These are phyloP conservation scores for Hymenoscyphus linearis DNA, from an alignment of 2,329 filamentous ascomycete species.

Conservation along the genomic window DNA sequence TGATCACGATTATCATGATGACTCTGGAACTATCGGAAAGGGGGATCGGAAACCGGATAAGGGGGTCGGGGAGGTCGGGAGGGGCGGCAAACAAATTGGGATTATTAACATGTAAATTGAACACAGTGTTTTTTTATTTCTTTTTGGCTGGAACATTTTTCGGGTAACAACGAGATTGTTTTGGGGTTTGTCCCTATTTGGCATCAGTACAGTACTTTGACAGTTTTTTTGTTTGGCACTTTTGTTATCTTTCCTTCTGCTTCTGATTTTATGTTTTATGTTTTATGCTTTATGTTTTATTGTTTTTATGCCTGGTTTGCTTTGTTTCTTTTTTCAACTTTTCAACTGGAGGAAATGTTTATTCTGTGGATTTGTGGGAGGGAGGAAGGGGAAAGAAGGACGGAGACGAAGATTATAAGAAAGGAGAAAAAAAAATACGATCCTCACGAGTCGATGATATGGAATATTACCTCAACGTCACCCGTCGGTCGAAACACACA, in stretches of 20 bases:
- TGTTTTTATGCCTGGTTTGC: too few relatives aligned
- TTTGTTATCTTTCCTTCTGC: too few relatives aligned
- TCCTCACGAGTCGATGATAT: neutral
- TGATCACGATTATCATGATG: constrained; percentile 9
- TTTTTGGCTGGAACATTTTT: constrained; percentile 2
- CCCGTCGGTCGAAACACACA: too few relatives aligned
- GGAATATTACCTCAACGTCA: too few relatives aligned
- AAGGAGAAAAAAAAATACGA: neutral
- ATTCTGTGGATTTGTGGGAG: neutral
- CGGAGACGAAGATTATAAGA: neutral
- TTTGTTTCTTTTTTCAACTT: neutral
- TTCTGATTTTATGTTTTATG: too few relatives aligned
- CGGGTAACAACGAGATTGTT: constrained; percentile 1
- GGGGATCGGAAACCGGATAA: neutral
- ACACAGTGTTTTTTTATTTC: constrained; percentile 2
- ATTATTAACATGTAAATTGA: constrained; percentile 21
- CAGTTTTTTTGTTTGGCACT: neutral
- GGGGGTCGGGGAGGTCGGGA: constrained; percentile 6
- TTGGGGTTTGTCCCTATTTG: constrained; percentile 2
- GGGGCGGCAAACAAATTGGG: constrained; percentile 10
- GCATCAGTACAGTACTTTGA: constrained; percentile 2
- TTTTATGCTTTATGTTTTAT: too few relatives aligned
- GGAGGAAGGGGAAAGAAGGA: neutral
- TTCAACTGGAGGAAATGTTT: neutral
- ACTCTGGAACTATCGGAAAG: constrained; percentile 12